Base-by-base conservation (phyloP, 106 monocot genomes). In the Posidonia australis region DNA sequence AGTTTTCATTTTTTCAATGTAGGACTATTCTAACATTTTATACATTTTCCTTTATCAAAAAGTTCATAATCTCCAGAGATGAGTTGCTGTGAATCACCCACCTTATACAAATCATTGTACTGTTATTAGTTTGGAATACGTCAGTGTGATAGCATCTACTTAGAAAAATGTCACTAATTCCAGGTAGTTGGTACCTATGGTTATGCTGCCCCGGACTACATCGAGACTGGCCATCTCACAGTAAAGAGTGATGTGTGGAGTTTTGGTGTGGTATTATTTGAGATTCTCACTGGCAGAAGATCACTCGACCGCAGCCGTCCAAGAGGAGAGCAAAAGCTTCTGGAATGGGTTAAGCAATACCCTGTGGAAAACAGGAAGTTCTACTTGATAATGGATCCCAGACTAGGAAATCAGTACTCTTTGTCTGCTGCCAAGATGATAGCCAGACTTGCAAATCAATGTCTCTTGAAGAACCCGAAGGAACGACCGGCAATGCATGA, bases 131-230 rank as follows among this genome's bases (percentile, higher is more conserved):
- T 31, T 14, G 10, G 13, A 14, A 57, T 27, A 4, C 24, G 26
- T n/a, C 20, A 20, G 53, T 53, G 53, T 53, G n/a, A n/a, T n/a
- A n/a, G n/a, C n/a, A n/a, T n/a, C n/a, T n/a, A n/a, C n/a, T n/a
- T 36, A 36, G 36, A 4, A 4, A 36, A 5, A 54, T 54, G n/a
- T 21, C 3, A 20, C 45, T 65, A 27, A 51, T 52, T 32, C 18
- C 66, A 88, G 88, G 78, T 88, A 16, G 72, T 88, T 70, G 88
- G 88, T 0, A 88, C 88, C 0, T 62, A 81, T 49, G 88, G 88
- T 1, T 88, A 88, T 66, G 84, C 88, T 16, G 88, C 84, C 13
- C 88, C 88, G 1, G 88, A 88, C 23, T 88, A 88, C 44, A 54
- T 88, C 9, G 81, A 84, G 42, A 88, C 84, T 1, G 88, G 88